Base-by-base conservation (phyloP, 495 filamentous ascomycete species). In the Cenococcum geophilum region DNA sequence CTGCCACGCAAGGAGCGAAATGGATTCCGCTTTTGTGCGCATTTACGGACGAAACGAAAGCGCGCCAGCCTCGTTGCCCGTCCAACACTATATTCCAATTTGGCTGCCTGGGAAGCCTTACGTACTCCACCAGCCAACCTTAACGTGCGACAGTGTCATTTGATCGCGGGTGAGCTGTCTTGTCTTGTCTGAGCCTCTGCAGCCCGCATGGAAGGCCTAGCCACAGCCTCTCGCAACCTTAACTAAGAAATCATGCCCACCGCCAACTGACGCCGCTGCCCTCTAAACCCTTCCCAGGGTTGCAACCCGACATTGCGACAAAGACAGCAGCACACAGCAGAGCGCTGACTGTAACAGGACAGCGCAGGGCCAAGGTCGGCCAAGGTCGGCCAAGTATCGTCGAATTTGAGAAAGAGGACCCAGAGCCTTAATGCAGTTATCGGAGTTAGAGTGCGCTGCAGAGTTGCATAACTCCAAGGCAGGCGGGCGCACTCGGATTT, bases 311-410 rank as follows among this genome's bases (percentile, higher is more conserved):
- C 20, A 22, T 22, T 51, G 48, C 48, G 48, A 51, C 48, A n/a
- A 21, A 22, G 22, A 23, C 4, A 5, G 1, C 48, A 21, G 12
- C 48, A 51, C 48, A 45, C 14, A 45, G 4, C 40, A 32, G 27
- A 18, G 14, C 18, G 40, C 40, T 45, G 40, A 45, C 40, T 45
- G 40, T 45, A 45, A 45, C 4, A 45, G 40, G 40, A 14, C 40
- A 45, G 27, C 27, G 27, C 27, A 32, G 27, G 27, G 27, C 27
- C 27, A 45, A 18, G 18, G n/a, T n/a, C n/a, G n/a, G n/a, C n/a
- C 40, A 45, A 10, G 40, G 49, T 20, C 49, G 40, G 49, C 49
- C 49, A 52, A 25, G 49, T 20, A 52, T 52, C 49, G 49, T 52
- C 20, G 40, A 52, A 52, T 14, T 51, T 21, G n/a, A 51, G n/a